A percentile compares a stretch with the other conserved stretches of the same genome.
phyloP scores from a whole-genome alignment of 2,329 filamentous ascomycete species.

The Scortechinia acanthostroma region DNA sequence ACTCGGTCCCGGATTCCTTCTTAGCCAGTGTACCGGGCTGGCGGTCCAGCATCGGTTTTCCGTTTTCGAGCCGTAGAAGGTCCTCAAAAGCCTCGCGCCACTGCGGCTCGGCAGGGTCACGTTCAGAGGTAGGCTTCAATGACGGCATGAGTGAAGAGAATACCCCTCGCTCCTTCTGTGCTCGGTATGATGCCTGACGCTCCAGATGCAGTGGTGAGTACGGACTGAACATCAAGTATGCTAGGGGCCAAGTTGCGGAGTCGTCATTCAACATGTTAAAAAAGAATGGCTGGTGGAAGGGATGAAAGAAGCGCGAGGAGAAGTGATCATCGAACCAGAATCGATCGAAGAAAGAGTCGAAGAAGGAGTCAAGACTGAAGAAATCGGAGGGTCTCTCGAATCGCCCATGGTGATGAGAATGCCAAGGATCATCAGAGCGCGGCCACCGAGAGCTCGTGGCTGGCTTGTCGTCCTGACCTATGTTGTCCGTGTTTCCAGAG shows the following conservation, averaged over 20 bases:
- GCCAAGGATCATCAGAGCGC: neutral
- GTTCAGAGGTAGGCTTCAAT: constrained; percentile 15
- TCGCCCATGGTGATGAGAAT: neutral
- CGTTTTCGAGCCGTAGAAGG: constrained; percentile 37
- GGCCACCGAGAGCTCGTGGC: neutral
- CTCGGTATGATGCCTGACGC: constrained; percentile 8
- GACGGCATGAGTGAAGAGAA: constrained; percentile 23
- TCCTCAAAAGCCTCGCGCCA: constrained; percentile 56
- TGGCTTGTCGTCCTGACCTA: too few relatives aligned
- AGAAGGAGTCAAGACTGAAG: neutral
- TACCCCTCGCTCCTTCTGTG: constrained; percentile 14
- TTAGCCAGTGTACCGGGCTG: constrained; percentile 7
- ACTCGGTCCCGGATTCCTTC: constrained; percentile 11
- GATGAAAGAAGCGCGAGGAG: constrained; percentile 16
- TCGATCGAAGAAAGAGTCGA: constrained; percentile 8
- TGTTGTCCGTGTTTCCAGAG: neutral
- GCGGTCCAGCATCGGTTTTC: constrained; percentile 26
- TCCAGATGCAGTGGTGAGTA: constrained; percentile 49
- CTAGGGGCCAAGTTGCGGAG: constrained; percentile 24
- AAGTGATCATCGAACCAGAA: constrained; percentile 17
- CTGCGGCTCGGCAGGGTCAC: constrained; percentile 18
- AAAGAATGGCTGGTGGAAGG: constrained; percentile 18
- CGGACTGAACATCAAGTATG: constrained; percentile 32
- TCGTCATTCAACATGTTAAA: constrained; percentile 21
- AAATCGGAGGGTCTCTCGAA: too few relatives aligned